Base-by-base conservation (phyloP, 139 green algal genomes). In the Asterochloris sp. region DNA sequence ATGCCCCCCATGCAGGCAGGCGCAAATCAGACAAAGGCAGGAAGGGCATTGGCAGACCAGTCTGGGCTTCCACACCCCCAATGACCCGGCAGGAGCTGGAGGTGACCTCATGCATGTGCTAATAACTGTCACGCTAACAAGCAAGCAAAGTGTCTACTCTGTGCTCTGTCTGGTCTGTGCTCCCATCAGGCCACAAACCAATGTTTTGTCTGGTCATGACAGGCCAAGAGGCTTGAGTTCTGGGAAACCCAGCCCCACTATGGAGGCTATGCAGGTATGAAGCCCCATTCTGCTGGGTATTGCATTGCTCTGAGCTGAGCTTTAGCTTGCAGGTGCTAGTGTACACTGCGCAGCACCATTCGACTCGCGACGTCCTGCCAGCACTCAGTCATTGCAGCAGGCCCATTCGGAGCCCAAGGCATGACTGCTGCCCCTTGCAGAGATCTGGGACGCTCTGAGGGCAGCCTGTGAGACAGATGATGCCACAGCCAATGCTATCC, bases 211-310 rank as follows among this genome's bases (percentile, higher is more conserved):
- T 76, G 69, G 28, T 47, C 67, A 12, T 47, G 91, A 79, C 88
- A 97, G 91, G 61, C 38, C 12, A 96, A 92, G 91, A 81, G 92
- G 4, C 91, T 92, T 4, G 91, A 96, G 82, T 98, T 97, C 73
- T 98, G 95, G 95, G 94, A 98, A 61, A 98, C 95, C 13, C 89
- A 95, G 82, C 95, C 95, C 0, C 87, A 94, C 77, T 98, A 98
- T 78, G 95, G 95, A 0, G 95, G 95, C 0, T 85, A 90, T 15
- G 83, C 82, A 88, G 89, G 94, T 97, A 71, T 67, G 87, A 61
- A 61, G 38, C 38, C 38, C 38, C 38, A 54, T 54, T 54, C 38
- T 54, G 38, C 38, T 54, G 38, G 38, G 38, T 6, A 54, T 54
- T 54, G 38, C 38, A 54, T 54, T 54, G 38, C 38, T 54, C 38